Percentiles rank a stretch among this genome's conserved stretches.
These are phyloP conservation scores for Claviceps monticola DNA, from an alignment of 2,329 filamentous ascomycete genomes.

Conservation along the genomic window DNA sequence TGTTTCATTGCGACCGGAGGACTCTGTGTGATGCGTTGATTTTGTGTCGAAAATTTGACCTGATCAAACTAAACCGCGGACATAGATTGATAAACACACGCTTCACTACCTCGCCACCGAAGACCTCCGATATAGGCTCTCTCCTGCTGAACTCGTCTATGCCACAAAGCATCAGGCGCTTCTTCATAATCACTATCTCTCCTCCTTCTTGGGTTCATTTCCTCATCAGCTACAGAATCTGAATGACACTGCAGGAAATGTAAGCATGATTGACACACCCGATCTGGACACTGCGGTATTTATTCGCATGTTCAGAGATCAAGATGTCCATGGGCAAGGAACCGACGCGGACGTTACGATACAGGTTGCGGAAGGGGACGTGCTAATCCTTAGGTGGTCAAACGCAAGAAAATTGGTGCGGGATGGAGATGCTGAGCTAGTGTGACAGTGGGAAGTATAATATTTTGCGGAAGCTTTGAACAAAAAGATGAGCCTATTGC, in stretches of 20 bases:
- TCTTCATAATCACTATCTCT: constrained; percentile 70
- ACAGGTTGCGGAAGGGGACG: constrained; percentile 45
- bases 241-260: constrained; percentile 79
- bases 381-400: constrained; percentile 59
- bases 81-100: constrained; percentile 61
- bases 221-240: constrained; percentile 66
- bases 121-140: constrained; percentile 48
- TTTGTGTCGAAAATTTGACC: neutral
- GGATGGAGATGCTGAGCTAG: constrained; percentile 41
- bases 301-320: constrained; percentile 53
- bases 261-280: constrained; percentile 83
- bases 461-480: neutral
- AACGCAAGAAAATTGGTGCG: constrained; percentile 52
- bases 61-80: neutral
- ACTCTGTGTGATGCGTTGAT: neutral
- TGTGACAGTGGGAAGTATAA: constrained; percentile 23
- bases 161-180: constrained; percentile 74
- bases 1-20: neutral
- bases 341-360: constrained; percentile 49
- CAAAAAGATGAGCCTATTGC: neutral
- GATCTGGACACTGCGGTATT: constrained; percentile 79
- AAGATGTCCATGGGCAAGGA: constrained; percentile 43
- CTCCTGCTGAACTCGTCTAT: constrained; percentile 65
- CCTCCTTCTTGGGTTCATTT: constrained; percentile 74
- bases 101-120: constrained; percentile 55